These are phyloP conservation scores for Calocybe indica DNA, from an alignment of 768 basidiomycete species.

Conservation along the genomic window DNA sequence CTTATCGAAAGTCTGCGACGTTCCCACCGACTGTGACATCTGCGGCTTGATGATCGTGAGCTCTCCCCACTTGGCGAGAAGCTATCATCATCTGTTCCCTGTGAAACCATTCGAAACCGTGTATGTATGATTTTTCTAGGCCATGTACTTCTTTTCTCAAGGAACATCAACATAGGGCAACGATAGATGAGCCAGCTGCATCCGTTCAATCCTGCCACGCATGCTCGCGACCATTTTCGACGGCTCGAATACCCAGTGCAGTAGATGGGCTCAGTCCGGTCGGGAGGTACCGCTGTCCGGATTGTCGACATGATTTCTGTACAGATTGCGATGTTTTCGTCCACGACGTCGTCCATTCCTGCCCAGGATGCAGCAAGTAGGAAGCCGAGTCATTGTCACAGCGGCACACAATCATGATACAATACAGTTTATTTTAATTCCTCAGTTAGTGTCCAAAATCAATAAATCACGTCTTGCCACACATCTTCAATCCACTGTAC, in stretches of 20 bases:
- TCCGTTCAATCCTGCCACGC: conserved; percentile 57
- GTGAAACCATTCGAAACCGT: conserved; percentile 80
- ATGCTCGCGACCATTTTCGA: conserved; percentile 70
- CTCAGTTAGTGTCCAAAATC: not conserved
- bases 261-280: conserved; percentile 75
- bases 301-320: conserved; percentile 86
- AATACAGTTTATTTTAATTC: not conserved
- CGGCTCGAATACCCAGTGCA: conserved; percentile 26
- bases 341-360: conserved; percentile 92
- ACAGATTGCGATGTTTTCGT: conserved; percentile 95
- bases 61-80: conserved; percentile 93
- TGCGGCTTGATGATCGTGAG: conserved; percentile 98
- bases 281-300: conserved; percentile 85
- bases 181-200: conserved; percentile 29
- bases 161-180: conserved; percentile 25
- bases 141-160: conserved; percentile 2
- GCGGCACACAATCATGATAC: not conserved
- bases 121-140: conserved; percentile 41
- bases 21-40: conserved; percentile 96
- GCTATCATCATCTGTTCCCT: conserved; percentile 94
- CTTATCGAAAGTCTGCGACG: conserved; percentile 89
- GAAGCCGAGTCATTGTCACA: not conserved
- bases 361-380: conserved; percentile 74
- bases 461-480: conserved; percentile 37
- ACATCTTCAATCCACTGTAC: conserved; percentile 50